Base-by-base conservation (phyloP, 768 basidiomycete genomes). In the Suillus brevipes region DNA sequence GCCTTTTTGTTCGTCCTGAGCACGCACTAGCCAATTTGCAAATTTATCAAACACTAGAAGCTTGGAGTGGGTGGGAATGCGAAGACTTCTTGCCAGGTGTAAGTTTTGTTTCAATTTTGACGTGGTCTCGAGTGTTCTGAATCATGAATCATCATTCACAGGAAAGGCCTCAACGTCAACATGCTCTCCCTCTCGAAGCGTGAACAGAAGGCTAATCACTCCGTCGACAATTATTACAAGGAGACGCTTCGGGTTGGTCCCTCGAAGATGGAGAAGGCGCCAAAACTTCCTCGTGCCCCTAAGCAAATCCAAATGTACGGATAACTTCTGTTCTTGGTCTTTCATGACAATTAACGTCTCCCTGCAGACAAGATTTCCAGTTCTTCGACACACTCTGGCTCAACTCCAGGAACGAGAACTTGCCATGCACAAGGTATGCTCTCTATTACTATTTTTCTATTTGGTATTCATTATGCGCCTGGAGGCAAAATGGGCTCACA, bases 181-280 rank as follows among this genome's bases (percentile, higher is more conserved):
- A 85, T 94, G 67, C 81, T 94, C 5, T 92, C 95, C 34, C 83
- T 97, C 23, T 94, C 93, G 45, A 99, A 98, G 80, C 88, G 97
- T 5, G 95, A 96, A 76, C 87, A 96, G 66, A 95, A 96, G 78
- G 85, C 88, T 38, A 97, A 96, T 72, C 98, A 97, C 77, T 95
- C 94, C 0, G 92, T 98, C 42, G 95, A 98, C 72, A 89, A 86
- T 58, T 99, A 99, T 77, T 97, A 96, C 85, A 92, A 95, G 77
- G 94, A 96, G 73, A 89, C 91, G 0, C 82, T 98, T 71, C 89
- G 92, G 16, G 87, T 86, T 10, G 91, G 91, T 0, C 87, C 90
- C 1, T 87, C 88, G 23, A 94, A 95, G 76, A 79, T 80, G 31
- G 90, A 92, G 65, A 97, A 95, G 74, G 88, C 85, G 13, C 89